A percentile compares a stretch with the other conserved stretches of the same genome.
Evolutionary conservation across 805 yeast species (phyloP).

Genomic region (Kuraishia piskuri): DNA sequence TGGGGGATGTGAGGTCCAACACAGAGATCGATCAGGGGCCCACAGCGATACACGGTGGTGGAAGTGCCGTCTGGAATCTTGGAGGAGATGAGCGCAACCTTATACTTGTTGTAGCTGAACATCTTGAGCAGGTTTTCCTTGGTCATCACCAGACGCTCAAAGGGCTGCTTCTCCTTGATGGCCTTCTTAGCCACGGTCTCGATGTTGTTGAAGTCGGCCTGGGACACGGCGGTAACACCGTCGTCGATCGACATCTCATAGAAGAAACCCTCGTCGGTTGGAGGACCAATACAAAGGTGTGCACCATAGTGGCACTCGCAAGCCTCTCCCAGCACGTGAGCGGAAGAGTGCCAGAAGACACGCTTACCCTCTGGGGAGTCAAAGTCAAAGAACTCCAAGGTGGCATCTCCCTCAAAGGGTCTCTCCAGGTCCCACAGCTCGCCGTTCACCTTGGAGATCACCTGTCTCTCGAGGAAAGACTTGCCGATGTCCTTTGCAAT

Average conservation of each 20-base stretch:
- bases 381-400: constrained; percentile 80
- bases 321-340: constrained; percentile 96
- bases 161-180: constrained; percentile 90
- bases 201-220: constrained; percentile 73
- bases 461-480: constrained; percentile 81
- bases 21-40: constrained; percentile 94
- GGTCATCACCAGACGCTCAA: constrained; percentile 86
- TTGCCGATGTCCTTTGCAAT: constrained; percentile 81
- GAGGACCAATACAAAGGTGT: constrained; percentile 90
- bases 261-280: constrained; percentile 95
- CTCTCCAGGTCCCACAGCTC: constrained; percentile 92
- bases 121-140: constrained; percentile 86
- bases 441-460: constrained; percentile 87
- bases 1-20: constrained; percentile 97
- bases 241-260: constrained; percentile 86
- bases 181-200: constrained; percentile 85
- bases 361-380: constrained; percentile 90
- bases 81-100: constrained; percentile 74
- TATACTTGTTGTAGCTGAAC: constrained; percentile 95
- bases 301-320: constrained; percentile 96
- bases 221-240: constrained; percentile 70
- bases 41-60: constrained; percentile 96
- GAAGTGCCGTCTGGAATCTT: constrained; percentile 95
- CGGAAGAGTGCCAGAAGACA: constrained; percentile 98
- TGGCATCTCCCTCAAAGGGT: constrained; percentile 70